Percentiles rank a stretch among this genome's conserved stretches.
phyloP scores from a whole-genome alignment of 306 rosid genomes.

The Rosa chinensis region DNA sequence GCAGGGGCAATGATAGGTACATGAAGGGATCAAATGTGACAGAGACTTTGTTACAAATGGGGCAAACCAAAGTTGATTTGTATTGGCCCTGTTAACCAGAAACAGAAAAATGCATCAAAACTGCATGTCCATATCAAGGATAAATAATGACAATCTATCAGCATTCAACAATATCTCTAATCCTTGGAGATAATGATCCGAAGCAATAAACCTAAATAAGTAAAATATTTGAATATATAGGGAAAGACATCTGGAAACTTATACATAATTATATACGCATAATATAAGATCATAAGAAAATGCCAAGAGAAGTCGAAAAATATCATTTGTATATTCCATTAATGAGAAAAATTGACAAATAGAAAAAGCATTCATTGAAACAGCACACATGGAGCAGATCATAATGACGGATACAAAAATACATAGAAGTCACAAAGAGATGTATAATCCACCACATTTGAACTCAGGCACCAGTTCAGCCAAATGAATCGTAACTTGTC shows the following conservation, averaged over 20 bases:
- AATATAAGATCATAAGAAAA: not conserved
- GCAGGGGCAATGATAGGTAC: constrained; percentile 98
- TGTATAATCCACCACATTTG: too few relatives aligned
- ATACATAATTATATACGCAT: not conserved
- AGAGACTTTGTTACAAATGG: constrained; percentile 94
- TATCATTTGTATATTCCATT: not conserved
- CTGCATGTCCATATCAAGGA: not conserved
- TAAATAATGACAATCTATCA: not conserved
- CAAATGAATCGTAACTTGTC: not conserved
- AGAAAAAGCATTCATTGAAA: not conserved
- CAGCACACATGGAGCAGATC: not conserved
- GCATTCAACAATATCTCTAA: not conserved
- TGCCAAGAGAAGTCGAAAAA: not conserved
- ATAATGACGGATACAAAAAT: not conserved
- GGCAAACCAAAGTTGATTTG: constrained; percentile 98
- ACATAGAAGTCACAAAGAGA: not conserved
- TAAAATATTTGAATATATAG: not conserved
- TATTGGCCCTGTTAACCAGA: constrained; percentile 78
- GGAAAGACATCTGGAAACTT: not conserved
- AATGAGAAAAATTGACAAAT: not conserved
- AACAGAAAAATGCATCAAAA: constrained; percentile 4
- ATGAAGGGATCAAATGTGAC: constrained; percentile 98
- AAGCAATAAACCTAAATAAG: not conserved
- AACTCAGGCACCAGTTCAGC: constrained; percentile 3
- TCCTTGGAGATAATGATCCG: not conserved